Percentiles rank a stretch among this genome's conserved stretches.
These are phyloP conservation scores for Pestalotiopsis sp. DNA, from an alignment of 2,329 filamentous ascomycete genomes.

Conservation along the genomic window DNA sequence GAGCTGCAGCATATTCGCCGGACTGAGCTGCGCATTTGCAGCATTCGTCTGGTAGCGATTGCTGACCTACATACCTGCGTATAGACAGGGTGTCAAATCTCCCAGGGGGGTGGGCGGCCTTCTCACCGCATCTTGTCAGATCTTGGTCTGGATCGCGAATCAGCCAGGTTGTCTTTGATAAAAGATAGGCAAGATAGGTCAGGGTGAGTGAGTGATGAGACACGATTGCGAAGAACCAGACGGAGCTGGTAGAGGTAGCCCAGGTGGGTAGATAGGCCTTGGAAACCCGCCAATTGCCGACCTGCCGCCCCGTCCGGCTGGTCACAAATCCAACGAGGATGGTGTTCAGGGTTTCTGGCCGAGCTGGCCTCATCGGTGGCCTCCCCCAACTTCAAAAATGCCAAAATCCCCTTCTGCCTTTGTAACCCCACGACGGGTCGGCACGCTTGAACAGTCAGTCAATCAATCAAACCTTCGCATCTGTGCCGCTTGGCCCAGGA, in stretches of 20 bases:
- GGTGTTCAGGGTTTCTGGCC: neutral
- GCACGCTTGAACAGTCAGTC: neutral
- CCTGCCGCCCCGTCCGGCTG: neutral
- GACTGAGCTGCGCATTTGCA: neutral
- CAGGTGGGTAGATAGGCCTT: neutral
- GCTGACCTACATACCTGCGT: neutral
- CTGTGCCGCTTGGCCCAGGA: neutral
- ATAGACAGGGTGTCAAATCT: conserved; percentile 6
- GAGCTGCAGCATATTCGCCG: conserved; percentile 4
- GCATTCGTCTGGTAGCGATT: neutral
- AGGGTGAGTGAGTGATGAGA: neutral
- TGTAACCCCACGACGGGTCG: conserved; percentile 1
- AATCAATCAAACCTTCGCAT: neutral
- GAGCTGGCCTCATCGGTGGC: neutral
- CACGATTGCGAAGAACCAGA: neutral
- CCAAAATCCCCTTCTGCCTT: neutral
- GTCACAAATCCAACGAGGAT: neutral
- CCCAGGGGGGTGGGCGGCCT: neutral
- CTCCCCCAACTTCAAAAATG: neutral
- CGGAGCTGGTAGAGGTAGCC: too few species aligned
- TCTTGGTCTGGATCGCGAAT: conserved; percentile 3
- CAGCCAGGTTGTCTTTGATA: neutral
- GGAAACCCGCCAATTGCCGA: neutral
- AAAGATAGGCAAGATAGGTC: neutral
- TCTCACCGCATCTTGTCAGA: conserved; percentile 11